A percentile compares a stretch with the other conserved stretches of the same genome.
phyloP scores from a whole-genome alignment of 371 early-diverging fungal species.

The Saksenaea oblongispora region DNA sequence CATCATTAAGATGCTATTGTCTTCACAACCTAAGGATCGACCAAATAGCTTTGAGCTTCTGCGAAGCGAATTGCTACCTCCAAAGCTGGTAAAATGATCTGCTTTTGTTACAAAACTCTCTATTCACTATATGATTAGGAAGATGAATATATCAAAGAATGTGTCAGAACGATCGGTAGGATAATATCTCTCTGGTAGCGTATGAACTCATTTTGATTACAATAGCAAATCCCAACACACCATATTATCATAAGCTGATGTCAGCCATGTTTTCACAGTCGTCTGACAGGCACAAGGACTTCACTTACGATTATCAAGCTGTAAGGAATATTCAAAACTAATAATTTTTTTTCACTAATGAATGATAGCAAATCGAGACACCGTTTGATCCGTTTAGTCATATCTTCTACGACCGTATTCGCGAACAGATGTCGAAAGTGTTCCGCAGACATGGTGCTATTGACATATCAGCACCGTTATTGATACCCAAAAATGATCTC shows the following conservation, averaged over 20 bases:
- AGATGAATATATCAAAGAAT: conserved; percentile 91
- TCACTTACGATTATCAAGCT: conserved; percentile 86
- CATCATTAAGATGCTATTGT: conserved; percentile 75
- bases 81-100: conserved; percentile 56
- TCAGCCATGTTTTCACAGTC: conserved; percentile 79
- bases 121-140: conserved; percentile 43
- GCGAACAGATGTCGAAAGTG: conserved; percentile 76
- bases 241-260: conserved; percentile 85
- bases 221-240: conserved; percentile 82
- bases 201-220: background rate
- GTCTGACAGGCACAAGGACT: conserved; percentile 85
- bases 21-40: conserved; percentile 80
- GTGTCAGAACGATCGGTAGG: conserved; percentile 79
- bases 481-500: conserved; percentile 81
- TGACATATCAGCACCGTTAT: conserved; percentile 79
- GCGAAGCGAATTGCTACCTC: conserved; percentile 77
- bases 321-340: conserved; percentile 16
- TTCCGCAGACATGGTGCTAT: conserved; percentile 89
- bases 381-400: conserved; percentile 63
- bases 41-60: conserved; percentile 86
- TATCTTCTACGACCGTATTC: conserved; percentile 70
- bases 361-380: conserved; percentile 34
- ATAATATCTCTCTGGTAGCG: background rate
- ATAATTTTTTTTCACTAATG: background rate
- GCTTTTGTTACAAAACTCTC: background rate